Conservation (phyloP, 225 moss, liverwort and hornwort species). For the Asterella californica region DNA sequence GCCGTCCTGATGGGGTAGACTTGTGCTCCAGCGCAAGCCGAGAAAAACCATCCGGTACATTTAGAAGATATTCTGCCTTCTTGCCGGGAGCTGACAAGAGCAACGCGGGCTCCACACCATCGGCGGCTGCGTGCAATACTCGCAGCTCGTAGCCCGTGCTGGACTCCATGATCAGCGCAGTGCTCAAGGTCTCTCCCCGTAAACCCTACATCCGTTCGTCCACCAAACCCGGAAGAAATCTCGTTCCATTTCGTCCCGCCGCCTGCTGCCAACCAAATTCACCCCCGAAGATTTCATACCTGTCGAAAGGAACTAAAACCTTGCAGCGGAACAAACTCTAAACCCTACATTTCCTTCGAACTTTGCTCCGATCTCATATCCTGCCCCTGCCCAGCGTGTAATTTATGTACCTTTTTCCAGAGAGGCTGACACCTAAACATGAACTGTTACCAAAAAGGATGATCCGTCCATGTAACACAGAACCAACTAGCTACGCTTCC, state of each 20-base stretch:
- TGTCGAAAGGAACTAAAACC: not conserved
- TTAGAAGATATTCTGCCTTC: conserved; percentile 60
- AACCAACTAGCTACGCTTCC: too few relatives aligned
- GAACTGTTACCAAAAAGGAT: too few relatives aligned
- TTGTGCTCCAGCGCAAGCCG: conserved; percentile 62
- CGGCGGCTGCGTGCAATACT: conserved; percentile 50
- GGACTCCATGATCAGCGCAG: not conserved
- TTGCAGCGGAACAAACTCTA: too few relatives aligned
- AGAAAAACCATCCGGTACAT: conserved; percentile 64
- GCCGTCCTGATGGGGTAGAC: conserved; percentile 44
- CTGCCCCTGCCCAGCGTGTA: too few relatives aligned
- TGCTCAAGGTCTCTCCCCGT: not conserved
- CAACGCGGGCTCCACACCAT: conserved; percentile 54
- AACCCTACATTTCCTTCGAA: too few relatives aligned
- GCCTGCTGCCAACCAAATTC: not conserved
- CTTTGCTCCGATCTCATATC: too few relatives aligned
- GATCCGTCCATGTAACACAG: too few relatives aligned
- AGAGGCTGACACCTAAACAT: too few relatives aligned
- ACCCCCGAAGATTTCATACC: not conserved
- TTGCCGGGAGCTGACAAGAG: conserved; percentile 47
- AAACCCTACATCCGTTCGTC: not conserved
- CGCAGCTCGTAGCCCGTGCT: conserved; percentile 40
- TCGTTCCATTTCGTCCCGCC: not conserved
- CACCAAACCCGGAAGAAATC: not conserved
- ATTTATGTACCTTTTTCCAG: too few relatives aligned